Percentiles rank a stretch among this genome's conserved stretches.
Conservation (phyloP, 257 asterid species). For the Linderniella brevidens region DNA sequence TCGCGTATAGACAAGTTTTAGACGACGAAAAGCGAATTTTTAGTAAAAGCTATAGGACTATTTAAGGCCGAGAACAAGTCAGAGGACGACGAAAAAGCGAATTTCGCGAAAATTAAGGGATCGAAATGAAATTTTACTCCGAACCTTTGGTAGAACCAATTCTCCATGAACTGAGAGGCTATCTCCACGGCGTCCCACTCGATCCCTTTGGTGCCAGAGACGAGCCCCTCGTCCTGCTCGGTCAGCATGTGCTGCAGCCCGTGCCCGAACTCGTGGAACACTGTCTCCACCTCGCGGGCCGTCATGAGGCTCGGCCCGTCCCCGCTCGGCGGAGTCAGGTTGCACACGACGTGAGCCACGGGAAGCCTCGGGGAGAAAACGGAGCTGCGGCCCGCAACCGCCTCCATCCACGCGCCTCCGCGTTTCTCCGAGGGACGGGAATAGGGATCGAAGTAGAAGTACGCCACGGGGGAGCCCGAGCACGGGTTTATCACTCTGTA, state of each 20-base stretch:
- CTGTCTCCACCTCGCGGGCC: slow-evolving; percentile 94
- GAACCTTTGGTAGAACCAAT: slow-evolving; percentile 98
- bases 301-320: slow-evolving; percentile 99
- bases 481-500: slow-evolving; percentile 57
- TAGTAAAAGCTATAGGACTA: too few species aligned
- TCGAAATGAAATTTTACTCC: too few species aligned
- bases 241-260: slow-evolving; percentile 99
- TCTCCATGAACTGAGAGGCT: slow-evolving; percentile 97
- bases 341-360: slow-evolving; percentile 95
- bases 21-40: too few species aligned
- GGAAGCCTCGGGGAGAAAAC: slow-evolving; percentile 79
- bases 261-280: slow-evolving; percentile 96
- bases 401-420: slow-evolving; percentile 99
- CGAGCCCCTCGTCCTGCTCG: slow-evolving; percentile 92
- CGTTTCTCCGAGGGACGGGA: slow-evolving; percentile 97
- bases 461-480: slow-evolving; percentile 64
- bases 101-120: too few species aligned
- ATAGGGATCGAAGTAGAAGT: slow-evolving; percentile 90
- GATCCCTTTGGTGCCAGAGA: slow-evolving; percentile 79
- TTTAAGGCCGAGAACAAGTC: too few species aligned
- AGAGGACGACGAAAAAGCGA: too few species aligned
- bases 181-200: slow-evolving; percentile 99
- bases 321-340: slow-evolving; percentile 98
- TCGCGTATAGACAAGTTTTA: too few species aligned
- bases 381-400: slow-evolving; percentile 80